Evolutionary conservation across 257 asterid species (phyloP).

Genomic region (Solanum paucissectum): DNA sequence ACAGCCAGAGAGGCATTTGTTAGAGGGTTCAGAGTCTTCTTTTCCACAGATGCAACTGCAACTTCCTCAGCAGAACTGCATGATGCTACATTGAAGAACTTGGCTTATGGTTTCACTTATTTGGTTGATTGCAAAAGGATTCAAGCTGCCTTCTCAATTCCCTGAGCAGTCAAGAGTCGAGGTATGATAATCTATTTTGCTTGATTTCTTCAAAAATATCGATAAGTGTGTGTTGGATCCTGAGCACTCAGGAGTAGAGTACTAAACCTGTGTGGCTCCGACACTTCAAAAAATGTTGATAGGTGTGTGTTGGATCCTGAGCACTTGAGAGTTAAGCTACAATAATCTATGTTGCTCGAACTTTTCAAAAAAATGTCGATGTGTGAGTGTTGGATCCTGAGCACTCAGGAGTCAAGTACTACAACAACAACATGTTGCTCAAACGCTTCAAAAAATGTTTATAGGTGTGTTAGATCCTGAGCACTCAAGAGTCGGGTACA

Average conservation of each 20-base stretch:
- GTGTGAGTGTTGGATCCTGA: not conserved
- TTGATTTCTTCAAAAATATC: not conserved
- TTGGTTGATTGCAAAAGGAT: conserved; percentile 45
- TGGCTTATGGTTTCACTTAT: conserved; percentile 72
- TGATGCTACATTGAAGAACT: conserved; percentile 61
- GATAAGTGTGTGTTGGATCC: not conserved
- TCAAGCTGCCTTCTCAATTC: conserved; percentile 22
- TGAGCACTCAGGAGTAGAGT: not conserved
- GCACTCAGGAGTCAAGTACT: not conserved
- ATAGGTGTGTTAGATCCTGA: not conserved
- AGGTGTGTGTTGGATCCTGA: not conserved
- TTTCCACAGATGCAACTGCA: conserved; percentile 67
- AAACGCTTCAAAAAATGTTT: not conserved
- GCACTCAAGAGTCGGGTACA: not conserved
- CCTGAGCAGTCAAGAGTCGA: not conserved
- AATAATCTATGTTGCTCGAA: not conserved
- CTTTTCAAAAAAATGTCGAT: not conserved
- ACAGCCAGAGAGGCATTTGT: conserved; percentile 70
- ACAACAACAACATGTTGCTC: not conserved
- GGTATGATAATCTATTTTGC: not conserved
- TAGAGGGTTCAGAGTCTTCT: conserved; percentile 59
- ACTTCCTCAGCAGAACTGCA: conserved; percentile 55
- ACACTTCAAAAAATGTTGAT: not conserved
- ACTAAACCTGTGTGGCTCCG: not conserved
- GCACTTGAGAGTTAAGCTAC: not conserved